Conservation (phyloP, 345 rosid genomes). For the Gossypium sturtianum region DNA sequence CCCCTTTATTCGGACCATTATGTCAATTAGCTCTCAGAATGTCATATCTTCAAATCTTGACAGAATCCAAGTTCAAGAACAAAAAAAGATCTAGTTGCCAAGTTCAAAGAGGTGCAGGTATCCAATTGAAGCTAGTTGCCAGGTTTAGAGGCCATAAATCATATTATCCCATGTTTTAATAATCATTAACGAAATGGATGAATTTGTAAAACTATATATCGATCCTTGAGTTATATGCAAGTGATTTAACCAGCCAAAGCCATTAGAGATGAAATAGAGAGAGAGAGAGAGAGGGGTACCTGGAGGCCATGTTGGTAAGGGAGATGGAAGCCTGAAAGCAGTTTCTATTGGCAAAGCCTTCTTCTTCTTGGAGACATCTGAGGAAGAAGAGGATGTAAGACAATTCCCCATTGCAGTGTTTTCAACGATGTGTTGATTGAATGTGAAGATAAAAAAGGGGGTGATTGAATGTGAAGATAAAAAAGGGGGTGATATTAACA, state of each 20-base stretch:
- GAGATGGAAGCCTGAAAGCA: neutral
- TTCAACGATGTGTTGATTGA: neutral
- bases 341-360: neutral
- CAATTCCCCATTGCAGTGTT: neutral
- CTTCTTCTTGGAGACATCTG: neutral
- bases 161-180: no score
- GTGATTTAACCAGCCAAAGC: no score
- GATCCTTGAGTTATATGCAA: neutral
- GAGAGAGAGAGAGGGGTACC: neutral
- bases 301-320: neutral
- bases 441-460: neutral
- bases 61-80: no score
- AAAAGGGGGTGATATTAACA: neutral
- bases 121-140: no score
- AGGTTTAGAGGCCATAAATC: no score
- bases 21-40: no score
- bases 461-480: neutral
- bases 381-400: neutral
- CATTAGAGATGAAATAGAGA: neutral
- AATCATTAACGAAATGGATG: no score
- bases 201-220: no score
- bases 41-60: no score
- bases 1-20: no score
- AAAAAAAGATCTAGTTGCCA: rapidly evolving
- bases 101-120: no score